phyloP scores from a whole-genome alignment of 2,329 filamentous ascomycete species.

The Hypoxylon sp. region DNA sequence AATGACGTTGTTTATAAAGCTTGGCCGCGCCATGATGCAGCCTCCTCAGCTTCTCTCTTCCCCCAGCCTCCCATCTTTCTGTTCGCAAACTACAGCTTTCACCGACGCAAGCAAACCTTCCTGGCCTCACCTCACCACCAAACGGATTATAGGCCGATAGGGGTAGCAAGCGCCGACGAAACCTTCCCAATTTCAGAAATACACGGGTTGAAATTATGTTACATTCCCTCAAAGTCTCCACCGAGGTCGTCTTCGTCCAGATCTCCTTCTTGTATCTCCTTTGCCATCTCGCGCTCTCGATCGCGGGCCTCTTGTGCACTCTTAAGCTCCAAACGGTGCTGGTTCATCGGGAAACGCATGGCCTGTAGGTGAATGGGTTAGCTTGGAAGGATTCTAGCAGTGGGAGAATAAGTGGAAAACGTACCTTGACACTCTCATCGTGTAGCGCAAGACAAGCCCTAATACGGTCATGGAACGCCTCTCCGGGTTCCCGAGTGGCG shows the following conservation, averaged over 20 bases:
- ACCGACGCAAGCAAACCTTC: conserved; percentile 22
- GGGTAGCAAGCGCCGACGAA: conserved; percentile 32
- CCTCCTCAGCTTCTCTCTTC: conserved; percentile 36
- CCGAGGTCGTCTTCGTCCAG: conserved; percentile 96
- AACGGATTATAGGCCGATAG: conserved; percentile 29
- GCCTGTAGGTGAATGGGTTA: conserved; percentile 69
- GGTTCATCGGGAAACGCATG: conserved; percentile 99
- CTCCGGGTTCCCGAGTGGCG: conserved; percentile 92
- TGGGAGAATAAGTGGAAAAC: conserved; percentile 44
- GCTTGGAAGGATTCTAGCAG: conserved; percentile 23
- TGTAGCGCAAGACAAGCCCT: conserved; percentile 90
- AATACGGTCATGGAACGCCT: conserved; percentile 98
- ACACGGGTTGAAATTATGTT: conserved; percentile 55
- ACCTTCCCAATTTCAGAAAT: conserved; percentile 49
- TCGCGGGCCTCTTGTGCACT: conserved; percentile 98
- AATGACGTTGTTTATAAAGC: conserved; percentile 43
- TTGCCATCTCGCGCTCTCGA: conserved; percentile 94
- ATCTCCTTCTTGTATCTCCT: conserved; percentile 98
- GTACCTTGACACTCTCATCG: conserved; percentile 97
- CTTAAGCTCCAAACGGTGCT: conserved; percentile 96
- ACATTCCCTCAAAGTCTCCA: conserved; percentile 97
- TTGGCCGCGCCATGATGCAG: conserved; percentile 31
- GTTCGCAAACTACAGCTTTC: conserved; percentile 40
- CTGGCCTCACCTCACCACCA: conserved; percentile 28
- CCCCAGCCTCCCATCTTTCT: neutral